Base-by-base conservation (phyloP, 1,284 basidiomycete species). In the Moesziomyces globuligerus region DNA sequence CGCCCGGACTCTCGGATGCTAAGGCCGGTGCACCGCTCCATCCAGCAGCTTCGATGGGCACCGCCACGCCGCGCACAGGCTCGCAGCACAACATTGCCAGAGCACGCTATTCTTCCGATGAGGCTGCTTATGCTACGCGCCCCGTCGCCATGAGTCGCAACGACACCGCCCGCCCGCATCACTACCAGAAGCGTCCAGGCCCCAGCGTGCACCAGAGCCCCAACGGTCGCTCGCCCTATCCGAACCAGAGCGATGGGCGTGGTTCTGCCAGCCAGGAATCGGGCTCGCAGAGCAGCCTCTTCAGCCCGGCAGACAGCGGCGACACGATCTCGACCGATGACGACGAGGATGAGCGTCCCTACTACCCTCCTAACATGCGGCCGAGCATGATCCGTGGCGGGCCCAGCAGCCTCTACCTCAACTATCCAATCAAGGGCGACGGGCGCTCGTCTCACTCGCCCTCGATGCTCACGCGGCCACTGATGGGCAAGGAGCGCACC, bases 321-420 rank as follows among this genome's bases (percentile, higher is more conserved):
- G 64, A 66, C 42, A 73, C 71, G 18, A 74, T 67, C 55, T 75
- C 68, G 41, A 65, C 65, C 0, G 70, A 73, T 44, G 75, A 76
- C 24, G 74, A 76, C 42, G 72, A 75, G 32, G 74, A 76, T 38
- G 74, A 76, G 46, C 32, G 64, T 20, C 72, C 72, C 1, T 76
- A 66, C 59, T 61, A 62, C 25, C 72, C 70, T 1, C 58, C 62
- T 21, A 59, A 57, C 51, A 62, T 72, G 62, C 62, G 62, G 3
- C 68, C 68, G 24, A 72, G 62, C 38, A 72, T 72, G 68, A 56
- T 72, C 17, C 68, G 62, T 18, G 68, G 68, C n/a, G 68, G 68
- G 3, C 68, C 68, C 2, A 61, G 57, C 39, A 72, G 68, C 25
- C 48, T 72, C 9, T 72, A 72, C 29, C 67, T 73, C 58, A 75